Percentiles rank a stretch among this genome's conserved stretches.
These are phyloP conservation scores for Chloranthus sessilifolius DNA, from an alignment of 164 flowering plant genomes.

Conservation along the genomic window DNA sequence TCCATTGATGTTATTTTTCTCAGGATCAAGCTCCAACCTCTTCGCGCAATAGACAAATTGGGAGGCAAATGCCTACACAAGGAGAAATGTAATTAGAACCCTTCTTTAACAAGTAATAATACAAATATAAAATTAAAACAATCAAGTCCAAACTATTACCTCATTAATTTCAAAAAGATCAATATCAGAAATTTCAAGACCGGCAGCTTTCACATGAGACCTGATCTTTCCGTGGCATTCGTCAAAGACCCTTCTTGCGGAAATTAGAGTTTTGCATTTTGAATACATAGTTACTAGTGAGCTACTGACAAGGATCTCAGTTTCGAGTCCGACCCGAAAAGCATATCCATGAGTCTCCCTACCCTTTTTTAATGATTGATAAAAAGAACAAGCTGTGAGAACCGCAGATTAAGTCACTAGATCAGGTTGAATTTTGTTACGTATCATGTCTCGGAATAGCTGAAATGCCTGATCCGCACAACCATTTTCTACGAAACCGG, in stretches of 20 bases:
- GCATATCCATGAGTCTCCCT: slow-evolving; percentile 69
- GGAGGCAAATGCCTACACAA: slow-evolving; percentile 86
- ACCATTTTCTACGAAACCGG: slow-evolving; percentile 71
- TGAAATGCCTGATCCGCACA: slow-evolving; percentile 37
- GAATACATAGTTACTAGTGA: slow-evolving; percentile 70
- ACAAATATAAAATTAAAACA: not conserved
- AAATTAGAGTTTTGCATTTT: slow-evolving; percentile 42
- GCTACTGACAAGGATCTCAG: slow-evolving; percentile 28
- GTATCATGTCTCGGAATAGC: slow-evolving; percentile 48
- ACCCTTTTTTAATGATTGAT: slow-evolving; percentile 34
- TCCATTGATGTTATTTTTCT: slow-evolving; percentile 94
- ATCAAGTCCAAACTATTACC: slow-evolving; percentile 32
- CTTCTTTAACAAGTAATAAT: not conserved
- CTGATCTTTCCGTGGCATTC: slow-evolving; percentile 46
- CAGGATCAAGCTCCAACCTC: slow-evolving; percentile 79
- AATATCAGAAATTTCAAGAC: slow-evolving; percentile 79
- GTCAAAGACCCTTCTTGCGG: slow-evolving; percentile 46
- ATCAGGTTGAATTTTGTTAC: slow-evolving; percentile 35
- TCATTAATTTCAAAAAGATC: slow-evolving; percentile 97
- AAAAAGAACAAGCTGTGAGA: slow-evolving; percentile 47
- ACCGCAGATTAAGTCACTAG: slow-evolving; percentile 34
- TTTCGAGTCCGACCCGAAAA: slow-evolving; percentile 38
- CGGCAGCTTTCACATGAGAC: slow-evolving; percentile 70
- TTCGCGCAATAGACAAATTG: slow-evolving; percentile 84
- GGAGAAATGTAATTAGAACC: not conserved